Conservation (phyloP, 768 basidiomycete genomes). For the Trametes maxima region DNA sequence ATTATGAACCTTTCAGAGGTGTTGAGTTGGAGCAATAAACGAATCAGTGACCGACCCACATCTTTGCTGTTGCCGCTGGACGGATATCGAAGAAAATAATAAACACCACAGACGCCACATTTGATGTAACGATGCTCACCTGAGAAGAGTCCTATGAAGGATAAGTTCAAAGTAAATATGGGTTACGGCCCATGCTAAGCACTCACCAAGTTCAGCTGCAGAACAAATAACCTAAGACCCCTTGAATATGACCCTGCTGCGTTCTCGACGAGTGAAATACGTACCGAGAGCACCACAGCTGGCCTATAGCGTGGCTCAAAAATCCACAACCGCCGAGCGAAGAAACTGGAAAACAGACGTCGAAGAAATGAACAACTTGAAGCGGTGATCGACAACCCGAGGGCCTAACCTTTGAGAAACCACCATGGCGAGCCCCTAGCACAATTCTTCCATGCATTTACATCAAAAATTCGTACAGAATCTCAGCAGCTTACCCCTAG, state of each 20-base stretch:
- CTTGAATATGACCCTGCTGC: neutral
- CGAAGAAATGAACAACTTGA: neutral
- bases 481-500: neutral
- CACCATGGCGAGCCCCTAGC: neutral
- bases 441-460: too few relatives aligned
- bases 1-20: too few relatives aligned
- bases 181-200: too few relatives aligned
- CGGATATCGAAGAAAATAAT: neutral
- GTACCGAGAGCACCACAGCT: neutral
- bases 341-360: neutral
- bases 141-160: neutral
- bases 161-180: too few relatives aligned
- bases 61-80: neutral
- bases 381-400: neutral
- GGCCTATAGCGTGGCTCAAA: neutral
- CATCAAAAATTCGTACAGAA: too few relatives aligned
- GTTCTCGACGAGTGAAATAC: neutral
- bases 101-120: neutral
- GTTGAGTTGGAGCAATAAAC: too few relatives aligned
- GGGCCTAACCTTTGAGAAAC: neutral
- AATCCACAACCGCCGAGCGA: constrained; percentile 2
- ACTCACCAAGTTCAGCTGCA: too few relatives aligned
- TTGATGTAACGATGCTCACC: neutral
- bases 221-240: too few relatives aligned
- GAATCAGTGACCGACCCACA: neutral